Percentiles rank a stretch among this genome's conserved stretches.
phyloP scores from a whole-genome alignment of 768 basidiomycete species.

The Hypsizygus marmoreus region DNA sequence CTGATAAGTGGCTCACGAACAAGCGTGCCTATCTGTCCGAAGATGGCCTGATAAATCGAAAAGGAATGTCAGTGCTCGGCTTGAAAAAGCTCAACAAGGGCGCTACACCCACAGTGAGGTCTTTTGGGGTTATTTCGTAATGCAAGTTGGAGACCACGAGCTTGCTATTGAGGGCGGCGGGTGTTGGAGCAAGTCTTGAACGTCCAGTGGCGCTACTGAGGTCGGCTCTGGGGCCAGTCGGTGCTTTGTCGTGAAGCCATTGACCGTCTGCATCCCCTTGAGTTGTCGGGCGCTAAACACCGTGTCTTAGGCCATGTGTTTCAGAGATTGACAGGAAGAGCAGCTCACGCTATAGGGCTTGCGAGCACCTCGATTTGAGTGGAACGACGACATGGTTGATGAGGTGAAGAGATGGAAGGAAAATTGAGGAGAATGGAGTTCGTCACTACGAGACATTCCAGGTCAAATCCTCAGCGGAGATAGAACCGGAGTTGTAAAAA shows the following conservation, averaged over 20 bases:
- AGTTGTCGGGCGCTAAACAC: conserved; percentile 51
- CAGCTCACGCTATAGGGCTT: conserved; percentile 46
- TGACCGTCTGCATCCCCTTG: conserved; percentile 57
- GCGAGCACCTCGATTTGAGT: conserved; percentile 29
- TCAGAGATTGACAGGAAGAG: background rate
- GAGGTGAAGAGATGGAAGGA: conserved; percentile 5
- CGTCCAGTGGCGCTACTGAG: conserved; percentile 21
- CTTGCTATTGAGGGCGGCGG: conserved; percentile 43
- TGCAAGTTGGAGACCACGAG: conserved; percentile 86
- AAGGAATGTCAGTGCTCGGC: background rate
- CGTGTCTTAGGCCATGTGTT: background rate
- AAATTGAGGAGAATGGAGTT: conserved; percentile 1
- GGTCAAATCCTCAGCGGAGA: conserved; percentile 17
- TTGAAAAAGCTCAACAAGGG: background rate
- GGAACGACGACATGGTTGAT: conserved; percentile 21
- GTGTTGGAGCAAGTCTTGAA: conserved; percentile 24
- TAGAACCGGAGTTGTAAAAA: conserved; percentile 21
- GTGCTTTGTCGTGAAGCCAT: conserved; percentile 80
- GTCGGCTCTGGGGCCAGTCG: conserved; percentile 39
- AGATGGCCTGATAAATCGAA: conserved; percentile 63
- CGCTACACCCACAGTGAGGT: conserved; percentile 69
- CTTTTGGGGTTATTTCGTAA: conserved; percentile 88
- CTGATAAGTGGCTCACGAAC: conserved; percentile 91
- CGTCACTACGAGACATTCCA: conserved; percentile 10
- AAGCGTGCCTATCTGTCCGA: conserved; percentile 91